Percentiles rank a stretch among this genome's conserved stretches.
Evolutionary conservation across 129 eudicot genomes (phyloP).

Genomic region (Flaveria robusta): DNA sequence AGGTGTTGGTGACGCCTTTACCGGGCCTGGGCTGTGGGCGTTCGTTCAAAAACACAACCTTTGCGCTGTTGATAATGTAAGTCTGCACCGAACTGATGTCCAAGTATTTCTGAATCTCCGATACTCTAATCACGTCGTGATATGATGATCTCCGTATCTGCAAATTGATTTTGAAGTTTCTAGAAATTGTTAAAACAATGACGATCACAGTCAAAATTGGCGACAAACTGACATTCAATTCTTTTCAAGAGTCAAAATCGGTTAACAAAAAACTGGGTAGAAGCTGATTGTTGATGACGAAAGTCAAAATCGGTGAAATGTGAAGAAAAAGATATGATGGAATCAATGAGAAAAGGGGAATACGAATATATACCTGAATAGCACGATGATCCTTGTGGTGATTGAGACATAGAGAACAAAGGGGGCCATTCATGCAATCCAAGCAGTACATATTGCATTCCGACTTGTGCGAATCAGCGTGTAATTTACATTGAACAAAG

Average conservation of each 20-base stretch:
- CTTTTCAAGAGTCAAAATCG: neutral
- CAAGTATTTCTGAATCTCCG: conserved; percentile 71
- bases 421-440: conserved; percentile 77
- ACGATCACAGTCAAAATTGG: neutral
- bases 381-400: conserved; percentile 78
- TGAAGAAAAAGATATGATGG: neutral
- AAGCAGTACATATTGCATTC: conserved; percentile 96
- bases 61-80: conserved; percentile 41
- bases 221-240: neutral
- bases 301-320: conserved; percentile 1
- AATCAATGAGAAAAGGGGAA: neutral
- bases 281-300: neutral
- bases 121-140: conserved; percentile 87
- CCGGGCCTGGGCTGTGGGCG: conserved; percentile 96
- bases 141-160: conserved; percentile 55
- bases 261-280: neutral
- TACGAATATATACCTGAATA: conserved; percentile 67
- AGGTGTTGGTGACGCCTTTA: conserved; percentile 84
- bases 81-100: conserved; percentile 78
- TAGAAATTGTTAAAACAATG: conserved; percentile 13
- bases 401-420: conserved; percentile 78
- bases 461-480: conserved; percentile 85
- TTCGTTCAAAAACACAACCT: conserved; percentile 46
- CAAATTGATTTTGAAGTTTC: conserved; percentile 2
- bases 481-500: conserved; percentile 77